A percentile compares a stretch with the other conserved stretches of the same genome.
phyloP scores from a whole-genome alignment of 768 basidiomycete genomes.

The Paxillus ammoniavirescens region DNA sequence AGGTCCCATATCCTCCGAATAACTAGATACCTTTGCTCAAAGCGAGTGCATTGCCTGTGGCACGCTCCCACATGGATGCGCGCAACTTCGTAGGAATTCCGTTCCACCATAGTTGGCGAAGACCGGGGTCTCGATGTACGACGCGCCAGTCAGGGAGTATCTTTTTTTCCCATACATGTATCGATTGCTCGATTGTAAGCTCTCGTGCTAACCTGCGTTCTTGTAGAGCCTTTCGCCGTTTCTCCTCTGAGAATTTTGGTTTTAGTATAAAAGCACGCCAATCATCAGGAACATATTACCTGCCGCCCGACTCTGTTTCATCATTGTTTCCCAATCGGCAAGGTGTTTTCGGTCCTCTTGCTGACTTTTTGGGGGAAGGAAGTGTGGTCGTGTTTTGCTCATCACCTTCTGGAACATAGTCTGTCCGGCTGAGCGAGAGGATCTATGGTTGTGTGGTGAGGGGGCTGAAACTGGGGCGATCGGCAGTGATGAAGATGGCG shows the following conservation, averaged over 20 bases:
- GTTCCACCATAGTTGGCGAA: conserved; percentile 82
- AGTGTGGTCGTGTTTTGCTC: conserved; percentile 80
- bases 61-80: conserved; percentile 78
- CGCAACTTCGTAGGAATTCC: conserved; percentile 84
- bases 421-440: conserved; percentile 58
- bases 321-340: conserved; percentile 86
- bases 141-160: conserved; percentile 83
- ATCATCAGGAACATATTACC: conserved; percentile 44
- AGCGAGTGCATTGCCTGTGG: conserved; percentile 81
- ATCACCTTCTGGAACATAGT: conserved; percentile 75
- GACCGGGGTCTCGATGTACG: conserved; percentile 59
- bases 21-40: conserved; percentile 67
- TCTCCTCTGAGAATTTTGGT: conserved; percentile 53
- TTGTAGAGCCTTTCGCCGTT: conserved; percentile 58
- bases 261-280: conserved; percentile 3
- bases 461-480: conserved; percentile 16
- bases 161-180: conserved; percentile 73
- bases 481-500: conserved; percentile 33
- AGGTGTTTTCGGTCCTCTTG: conserved; percentile 82
- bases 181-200: conserved; percentile 63
- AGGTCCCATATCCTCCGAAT: conserved; percentile 2
- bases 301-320: conserved; percentile 71
- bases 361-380: conserved; percentile 79
- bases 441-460: conserved; percentile 33
- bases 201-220: conserved; percentile 66